phyloP scores from a whole-genome alignment of 768 basidiomycete species.

The Porphyrellus cyaneotinctus region DNA sequence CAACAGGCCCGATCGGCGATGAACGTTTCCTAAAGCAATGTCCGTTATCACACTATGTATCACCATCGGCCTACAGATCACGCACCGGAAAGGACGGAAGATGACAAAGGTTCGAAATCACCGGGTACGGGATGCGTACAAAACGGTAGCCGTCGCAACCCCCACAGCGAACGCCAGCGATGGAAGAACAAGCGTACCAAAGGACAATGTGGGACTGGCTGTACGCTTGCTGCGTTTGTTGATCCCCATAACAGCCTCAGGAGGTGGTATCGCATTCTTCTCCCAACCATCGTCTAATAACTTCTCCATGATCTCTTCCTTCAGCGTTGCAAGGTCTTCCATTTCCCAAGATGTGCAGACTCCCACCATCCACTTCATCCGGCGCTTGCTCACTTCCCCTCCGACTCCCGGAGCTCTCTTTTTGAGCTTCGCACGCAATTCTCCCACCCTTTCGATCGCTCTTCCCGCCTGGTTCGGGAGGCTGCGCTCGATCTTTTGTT shows the following conservation, averaged over 20 bases:
- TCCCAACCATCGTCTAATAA: slow-evolving; percentile 90
- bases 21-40: not conserved
- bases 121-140: slow-evolving; percentile 30
- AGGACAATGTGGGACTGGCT: not conserved
- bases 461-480: slow-evolving; percentile 70
- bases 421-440: slow-evolving; percentile 66
- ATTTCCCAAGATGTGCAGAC: slow-evolving; percentile 84
- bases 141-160: slow-evolving; percentile 34
- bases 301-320: slow-evolving; percentile 57
- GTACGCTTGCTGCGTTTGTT: slow-evolving; percentile 7
- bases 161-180: slow-evolving; percentile 43
- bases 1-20: not conserved
- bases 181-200: slow-evolving; percentile 25
- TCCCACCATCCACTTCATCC: slow-evolving; percentile 92
- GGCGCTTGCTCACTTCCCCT: slow-evolving; percentile 64
- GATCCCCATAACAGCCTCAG: slow-evolving; percentile 39
- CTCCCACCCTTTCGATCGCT: slow-evolving; percentile 78
- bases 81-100: slow-evolving; percentile 6
- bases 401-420: slow-evolving; percentile 81
- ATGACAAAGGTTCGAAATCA: slow-evolving; percentile 15
- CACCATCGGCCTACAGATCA: not conserved
- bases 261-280: slow-evolving; percentile 44
- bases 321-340: slow-evolving; percentile 70
- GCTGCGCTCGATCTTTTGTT: slow-evolving; percentile 58
- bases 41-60: not conserved